Evolutionary conservation across 495 filamentous ascomycete species (phyloP), one percentile per base, ranked within the genome.

Genomic region (Cladorrhinum samala): DNA sequence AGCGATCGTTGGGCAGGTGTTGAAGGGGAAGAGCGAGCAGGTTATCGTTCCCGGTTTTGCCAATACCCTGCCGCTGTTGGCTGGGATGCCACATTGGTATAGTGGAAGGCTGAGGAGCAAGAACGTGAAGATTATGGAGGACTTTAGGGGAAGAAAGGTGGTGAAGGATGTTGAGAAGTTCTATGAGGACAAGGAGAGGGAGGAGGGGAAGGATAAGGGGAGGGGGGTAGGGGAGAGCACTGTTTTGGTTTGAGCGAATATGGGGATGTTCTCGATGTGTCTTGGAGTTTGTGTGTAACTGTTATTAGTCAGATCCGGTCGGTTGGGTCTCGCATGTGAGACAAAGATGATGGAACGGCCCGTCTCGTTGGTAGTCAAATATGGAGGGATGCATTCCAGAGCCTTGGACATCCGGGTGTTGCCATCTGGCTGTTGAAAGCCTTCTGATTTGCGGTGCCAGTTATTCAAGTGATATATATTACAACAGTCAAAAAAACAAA

Each of bases 1-100:
- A 68, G 75, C 64, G n/a, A 68, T 88, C 23, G 80, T 82, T 2
- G 61, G 72, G 49, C 72, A 83, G 68, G 78, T 88, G 19, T 61
- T 83, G 36, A 73, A 40, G 14, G 84, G 80, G 1, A 54, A 71
- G 58, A 82, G 81, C 60, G 77, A 73, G 2, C 77, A 84, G 69
- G 63, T 87, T n/a, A 56, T 82, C 24, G 37, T 82, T 45, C 82
- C 84, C 1, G 64, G 52, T 1, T 68, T 71, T 56, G 73, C 62
- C 7, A 62, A 56, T 13, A 43, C 62, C 16, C 49, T 76, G 39
- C 43, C 68, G 7, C 48, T 59, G 18, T 33, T 77, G 53, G 66
- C 62, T 36, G 73, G 64, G 0, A 41, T 74, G 53, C 74, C 74
- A 43, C 68, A 70, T 52, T 80, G 75, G 77, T 70, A 76, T 50